Percentiles rank a stretch among this genome's conserved stretches.
Conservation (phyloP, 352 stramenopile species). For the Globisporangium polare region DNA sequence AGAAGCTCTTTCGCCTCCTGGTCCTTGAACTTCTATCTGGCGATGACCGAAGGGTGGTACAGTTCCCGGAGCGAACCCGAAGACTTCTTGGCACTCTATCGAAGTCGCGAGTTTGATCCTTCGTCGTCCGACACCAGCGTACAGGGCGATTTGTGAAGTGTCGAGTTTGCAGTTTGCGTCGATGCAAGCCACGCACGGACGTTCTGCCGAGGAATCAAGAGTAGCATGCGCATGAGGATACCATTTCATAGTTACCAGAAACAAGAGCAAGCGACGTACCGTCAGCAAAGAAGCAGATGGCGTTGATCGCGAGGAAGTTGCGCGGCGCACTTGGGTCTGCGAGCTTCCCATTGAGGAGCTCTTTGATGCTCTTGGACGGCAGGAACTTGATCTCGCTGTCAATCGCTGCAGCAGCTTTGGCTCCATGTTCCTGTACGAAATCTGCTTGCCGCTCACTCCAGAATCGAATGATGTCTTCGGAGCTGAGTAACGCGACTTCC, state of each 20-base stretch:
- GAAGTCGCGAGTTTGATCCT: constrained; percentile 67
- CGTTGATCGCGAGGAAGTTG: constrained; percentile 55
- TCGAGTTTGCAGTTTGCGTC: constrained; percentile 63
- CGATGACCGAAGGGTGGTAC: constrained; percentile 58
- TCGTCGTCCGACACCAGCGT: constrained; percentile 49
- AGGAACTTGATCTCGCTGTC: constrained; percentile 28
- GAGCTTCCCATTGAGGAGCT: constrained; percentile 25
- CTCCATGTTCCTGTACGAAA: neutral
- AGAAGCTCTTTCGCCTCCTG: neutral
- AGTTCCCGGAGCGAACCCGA: constrained; percentile 61
- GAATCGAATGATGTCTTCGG: constrained; percentile 11
- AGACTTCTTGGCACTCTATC: constrained; percentile 53
- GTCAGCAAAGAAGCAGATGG: constrained; percentile 74
- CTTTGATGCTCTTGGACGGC: constrained; percentile 30
- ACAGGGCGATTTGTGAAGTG: constrained; percentile 40
- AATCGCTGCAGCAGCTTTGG: neutral
- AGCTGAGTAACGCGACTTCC: constrained; percentile 1
- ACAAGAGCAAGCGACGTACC: constrained; percentile 22
- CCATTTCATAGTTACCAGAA: neutral
- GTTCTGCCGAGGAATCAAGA: constrained; percentile 23
- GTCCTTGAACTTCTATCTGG: neutral
- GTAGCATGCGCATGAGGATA: neutral
- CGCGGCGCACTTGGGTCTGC: constrained; percentile 13
- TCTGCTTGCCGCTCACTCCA: constrained; percentile 2
- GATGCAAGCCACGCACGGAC: constrained; percentile 55